Percentiles rank a stretch among this genome's conserved stretches.
Evolutionary conservation across 495 filamentous ascomycete species (phyloP).

Genomic region (Astrocystis sublimbata): DNA sequence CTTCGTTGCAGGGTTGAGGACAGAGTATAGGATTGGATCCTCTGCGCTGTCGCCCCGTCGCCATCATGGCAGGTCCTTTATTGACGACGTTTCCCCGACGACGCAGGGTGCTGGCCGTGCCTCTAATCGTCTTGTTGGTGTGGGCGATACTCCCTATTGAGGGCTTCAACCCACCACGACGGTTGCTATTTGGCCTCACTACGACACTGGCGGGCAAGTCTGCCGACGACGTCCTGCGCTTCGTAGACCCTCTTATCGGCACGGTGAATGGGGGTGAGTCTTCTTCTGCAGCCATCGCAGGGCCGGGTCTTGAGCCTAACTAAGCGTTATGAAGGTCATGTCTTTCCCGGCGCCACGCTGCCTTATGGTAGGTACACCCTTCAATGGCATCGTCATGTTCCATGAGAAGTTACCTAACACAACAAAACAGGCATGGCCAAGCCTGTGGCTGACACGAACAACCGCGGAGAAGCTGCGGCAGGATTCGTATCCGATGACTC

Average conservation of each 20-base stretch:
- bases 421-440: constrained; percentile 59
- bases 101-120: constrained; percentile 34
- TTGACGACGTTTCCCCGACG: constrained; percentile 39
- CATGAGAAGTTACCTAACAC: constrained; percentile 6
- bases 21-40: not conserved
- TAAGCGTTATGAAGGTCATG: constrained; percentile 50
- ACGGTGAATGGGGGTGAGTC: constrained; percentile 59
- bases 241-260: constrained; percentile 60
- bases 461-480: constrained; percentile 62
- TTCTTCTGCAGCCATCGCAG: not conserved
- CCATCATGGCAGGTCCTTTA: constrained; percentile 5
- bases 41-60: not conserved
- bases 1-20: too few relatives aligned
- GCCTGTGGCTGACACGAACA: constrained; percentile 61
- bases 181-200: constrained; percentile 16
- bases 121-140: constrained; percentile 30
- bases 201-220: constrained; percentile 20
- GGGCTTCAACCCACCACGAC: constrained; percentile 34
- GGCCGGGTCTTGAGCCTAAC: not conserved
- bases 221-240: constrained; percentile 38
- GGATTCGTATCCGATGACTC: constrained; percentile 65
- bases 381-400: too few relatives aligned
- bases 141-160: constrained; percentile 32
- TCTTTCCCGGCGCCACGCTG: constrained; percentile 69
- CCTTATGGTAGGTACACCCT: constrained; percentile 65